Conservation (phyloP, 257 asterid genomes). For the Parsonsia alboflavescens region DNA sequence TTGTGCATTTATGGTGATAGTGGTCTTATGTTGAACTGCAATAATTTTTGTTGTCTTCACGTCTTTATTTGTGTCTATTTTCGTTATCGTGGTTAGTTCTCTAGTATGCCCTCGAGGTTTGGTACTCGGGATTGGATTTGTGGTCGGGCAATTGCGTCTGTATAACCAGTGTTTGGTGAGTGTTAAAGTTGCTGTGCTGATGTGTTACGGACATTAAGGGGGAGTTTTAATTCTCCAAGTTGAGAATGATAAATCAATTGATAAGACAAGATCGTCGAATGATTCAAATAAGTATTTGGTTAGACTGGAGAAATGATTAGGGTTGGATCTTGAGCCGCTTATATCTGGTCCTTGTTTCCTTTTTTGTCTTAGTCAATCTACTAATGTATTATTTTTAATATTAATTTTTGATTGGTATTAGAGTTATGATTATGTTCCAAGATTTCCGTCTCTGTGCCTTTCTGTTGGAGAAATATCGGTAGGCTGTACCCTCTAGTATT, state of each 20-base stretch:
- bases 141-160: neutral
- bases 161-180: neutral
- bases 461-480: neutral
- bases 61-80: neutral
- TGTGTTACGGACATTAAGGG: neutral
- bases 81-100: neutral
- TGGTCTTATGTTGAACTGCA: neutral
- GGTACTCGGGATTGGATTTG: slow-evolving; percentile 10
- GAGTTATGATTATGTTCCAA: neutral
- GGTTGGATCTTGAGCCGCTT: slow-evolving; percentile 12
- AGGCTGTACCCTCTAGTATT: neutral
- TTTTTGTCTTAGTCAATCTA: neutral
- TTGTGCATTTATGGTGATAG: neutral
- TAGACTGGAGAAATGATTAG: neutral
- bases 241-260: neutral
- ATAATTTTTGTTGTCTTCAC: neutral
- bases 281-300: neutral
- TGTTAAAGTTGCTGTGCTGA: neutral
- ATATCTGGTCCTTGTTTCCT: too few species aligned
- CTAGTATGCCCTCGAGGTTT: neutral
- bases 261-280: neutral
- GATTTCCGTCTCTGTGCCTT: neutral
- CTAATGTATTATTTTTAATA: neutral
- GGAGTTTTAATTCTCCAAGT: neutral
- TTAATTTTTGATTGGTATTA: neutral